phyloP scores from a whole-genome alignment of 192 early-diverging fungal genomes.

The Entomortierella chlamydospora region DNA sequence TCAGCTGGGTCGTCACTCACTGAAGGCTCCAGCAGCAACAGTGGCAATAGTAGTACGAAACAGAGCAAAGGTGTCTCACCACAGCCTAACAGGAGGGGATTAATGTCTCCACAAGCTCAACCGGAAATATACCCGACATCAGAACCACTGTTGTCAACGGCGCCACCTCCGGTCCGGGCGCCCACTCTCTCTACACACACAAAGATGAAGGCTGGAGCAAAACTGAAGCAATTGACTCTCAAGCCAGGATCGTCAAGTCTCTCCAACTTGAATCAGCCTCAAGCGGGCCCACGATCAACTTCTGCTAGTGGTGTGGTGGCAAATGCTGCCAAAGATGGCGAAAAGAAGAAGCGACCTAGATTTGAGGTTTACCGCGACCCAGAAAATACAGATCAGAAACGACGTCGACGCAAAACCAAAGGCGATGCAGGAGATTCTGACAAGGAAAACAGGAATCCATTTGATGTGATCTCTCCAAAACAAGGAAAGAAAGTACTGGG shows the following conservation, averaged over 20 bases:
- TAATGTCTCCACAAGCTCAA: background rate
- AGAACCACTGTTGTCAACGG: background rate
- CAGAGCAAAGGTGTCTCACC: background rate
- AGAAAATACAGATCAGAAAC: slow-evolving; percentile 14
- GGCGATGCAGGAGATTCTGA: slow-evolving; percentile 10
- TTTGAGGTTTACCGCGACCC: slow-evolving; percentile 18
- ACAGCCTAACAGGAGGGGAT: background rate
- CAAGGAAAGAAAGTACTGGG: slow-evolving; percentile 1
- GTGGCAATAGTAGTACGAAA: background rate
- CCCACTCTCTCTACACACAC: background rate
- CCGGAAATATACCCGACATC: background rate
- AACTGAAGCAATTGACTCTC: background rate
- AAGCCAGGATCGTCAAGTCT: background rate
- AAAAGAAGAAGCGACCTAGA: slow-evolving; percentile 20
- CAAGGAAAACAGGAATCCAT: slow-evolving; percentile 30
- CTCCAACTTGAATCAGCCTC: background rate
- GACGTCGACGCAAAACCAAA: background rate
- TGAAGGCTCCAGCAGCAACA: background rate
- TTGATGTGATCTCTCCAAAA: background rate
- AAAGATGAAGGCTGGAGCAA: background rate
- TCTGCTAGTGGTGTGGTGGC: background rate
- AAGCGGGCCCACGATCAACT: background rate
- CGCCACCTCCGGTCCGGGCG: background rate
- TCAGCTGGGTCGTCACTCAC: background rate
- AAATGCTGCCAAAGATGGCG: background rate